phyloP scores from a whole-genome alignment of 352 stramenopile genomes.

The Globisporangium solare region DNA sequence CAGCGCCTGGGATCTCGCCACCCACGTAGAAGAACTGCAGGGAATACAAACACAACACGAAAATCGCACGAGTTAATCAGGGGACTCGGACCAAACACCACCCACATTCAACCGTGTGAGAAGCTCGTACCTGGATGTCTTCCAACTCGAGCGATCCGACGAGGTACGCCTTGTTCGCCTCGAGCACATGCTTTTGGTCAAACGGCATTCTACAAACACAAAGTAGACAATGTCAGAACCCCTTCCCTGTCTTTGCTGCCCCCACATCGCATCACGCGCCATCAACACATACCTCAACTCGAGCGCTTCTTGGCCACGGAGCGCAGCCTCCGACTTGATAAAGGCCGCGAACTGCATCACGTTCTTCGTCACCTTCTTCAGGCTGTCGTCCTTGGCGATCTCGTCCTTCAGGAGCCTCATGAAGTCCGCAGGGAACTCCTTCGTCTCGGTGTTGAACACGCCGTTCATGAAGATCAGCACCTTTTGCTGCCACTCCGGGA shows the following conservation, averaged over 20 bases:
- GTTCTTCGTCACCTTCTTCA: constrained; percentile 92
- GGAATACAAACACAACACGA: background rate
- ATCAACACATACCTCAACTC: constrained; percentile 74
- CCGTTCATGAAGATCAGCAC: constrained; percentile 80
- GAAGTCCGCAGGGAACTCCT: constrained; percentile 77
- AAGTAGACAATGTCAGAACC: constrained; percentile 3
- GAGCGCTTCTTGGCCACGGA: constrained; percentile 91
- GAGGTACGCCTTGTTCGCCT: constrained; percentile 90
- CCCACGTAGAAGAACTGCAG: constrained; percentile 73
- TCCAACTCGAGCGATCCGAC: constrained; percentile 86
- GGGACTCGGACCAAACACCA: background rate
- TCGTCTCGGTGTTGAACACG: constrained; percentile 51
- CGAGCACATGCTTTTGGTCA: constrained; percentile 92
- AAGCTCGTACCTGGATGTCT: constrained; percentile 53
- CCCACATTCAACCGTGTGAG: background rate
- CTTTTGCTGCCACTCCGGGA: constrained; percentile 82
- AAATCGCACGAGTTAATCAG: background rate
- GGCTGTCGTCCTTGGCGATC: constrained; percentile 63
- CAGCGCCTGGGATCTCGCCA: constrained; percentile 63
- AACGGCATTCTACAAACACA: constrained; percentile 83
- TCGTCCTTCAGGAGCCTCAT: constrained; percentile 85
- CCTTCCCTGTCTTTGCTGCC: background rate
- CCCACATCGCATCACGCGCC: constrained; percentile 3
- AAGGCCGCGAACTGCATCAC: constrained; percentile 97
- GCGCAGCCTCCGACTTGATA: constrained; percentile 90